phyloP scores from a whole-genome alignment of 495 filamentous ascomycete species.

The Lasiosphaeria hispida region DNA sequence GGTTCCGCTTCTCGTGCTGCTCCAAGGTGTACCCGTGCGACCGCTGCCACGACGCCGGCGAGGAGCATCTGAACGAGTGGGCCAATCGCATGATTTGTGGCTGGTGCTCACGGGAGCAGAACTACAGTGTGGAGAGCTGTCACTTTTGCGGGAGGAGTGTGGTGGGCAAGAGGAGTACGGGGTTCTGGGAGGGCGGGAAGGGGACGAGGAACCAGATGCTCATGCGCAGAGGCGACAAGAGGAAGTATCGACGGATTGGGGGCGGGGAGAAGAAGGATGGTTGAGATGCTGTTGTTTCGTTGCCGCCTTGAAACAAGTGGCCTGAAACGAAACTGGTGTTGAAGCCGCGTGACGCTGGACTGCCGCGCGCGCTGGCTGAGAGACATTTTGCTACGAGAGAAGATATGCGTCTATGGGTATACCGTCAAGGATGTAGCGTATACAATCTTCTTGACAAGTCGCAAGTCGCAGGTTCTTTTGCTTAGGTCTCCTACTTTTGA shows the following conservation, averaged over 20 bases:
- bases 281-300: neutral
- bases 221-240: constrained; percentile 74
- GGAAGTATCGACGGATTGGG: constrained; percentile 63
- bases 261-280: constrained; percentile 26
- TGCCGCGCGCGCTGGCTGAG: no score
- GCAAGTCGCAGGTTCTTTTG: no score
- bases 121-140: constrained; percentile 77
- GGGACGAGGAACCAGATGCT: constrained; percentile 67
- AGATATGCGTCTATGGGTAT: no score
- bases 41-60: constrained; percentile 73
- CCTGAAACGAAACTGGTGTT: no score
- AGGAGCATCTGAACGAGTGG: constrained; percentile 76
- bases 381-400: no score
- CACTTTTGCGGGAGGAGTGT: constrained; percentile 71
- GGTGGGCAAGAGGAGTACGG: constrained; percentile 61
- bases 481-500: no score
- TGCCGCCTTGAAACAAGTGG: neutral
- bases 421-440: no score
- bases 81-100: constrained; percentile 89
- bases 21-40: constrained; percentile 71
- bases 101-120: constrained; percentile 79
- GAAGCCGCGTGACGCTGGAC: no score
- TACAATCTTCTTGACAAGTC: no score
- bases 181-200: constrained; percentile 92
- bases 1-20: constrained; percentile 73